Evolutionary conservation across 805 yeast genomes (phyloP).

Genomic region (Metschnikowia gruessii): DNA sequence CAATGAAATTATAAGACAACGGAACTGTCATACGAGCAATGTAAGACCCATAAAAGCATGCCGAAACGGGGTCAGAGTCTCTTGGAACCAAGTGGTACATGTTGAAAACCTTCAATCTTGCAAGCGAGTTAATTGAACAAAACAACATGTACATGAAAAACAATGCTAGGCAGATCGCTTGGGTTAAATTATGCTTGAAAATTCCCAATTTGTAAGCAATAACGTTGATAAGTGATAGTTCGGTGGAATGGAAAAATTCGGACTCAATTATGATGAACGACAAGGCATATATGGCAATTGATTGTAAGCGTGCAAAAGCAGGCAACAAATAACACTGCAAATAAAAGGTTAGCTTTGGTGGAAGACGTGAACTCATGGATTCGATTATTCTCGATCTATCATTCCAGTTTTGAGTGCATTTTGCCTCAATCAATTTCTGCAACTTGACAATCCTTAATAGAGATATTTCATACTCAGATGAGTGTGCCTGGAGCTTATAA

Average conservation of each 20-base stretch:
- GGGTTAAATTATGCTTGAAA: conserved; percentile 19
- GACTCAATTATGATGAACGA: conserved; percentile 65
- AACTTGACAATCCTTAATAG: conserved; percentile 39
- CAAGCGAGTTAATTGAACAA: conserved; percentile 62
- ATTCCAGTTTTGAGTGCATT: conserved; percentile 18
- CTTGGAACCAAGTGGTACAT: conserved; percentile 71
- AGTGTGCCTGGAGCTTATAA: conserved; percentile 51
- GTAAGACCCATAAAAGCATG: conserved; percentile 75
- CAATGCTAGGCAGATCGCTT: conserved; percentile 41
- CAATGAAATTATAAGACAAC: conserved; percentile 72
- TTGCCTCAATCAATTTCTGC: conserved; percentile 16
- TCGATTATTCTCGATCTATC: conserved; percentile 16
- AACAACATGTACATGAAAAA: conserved; percentile 62
- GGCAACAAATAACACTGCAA: conserved; percentile 47
- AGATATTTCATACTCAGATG: conserved; percentile 53
- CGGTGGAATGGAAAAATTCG: conserved; percentile 70
- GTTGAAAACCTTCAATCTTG: conserved; percentile 67
- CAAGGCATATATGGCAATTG: conserved; percentile 41
- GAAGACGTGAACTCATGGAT: conserved; percentile 3
- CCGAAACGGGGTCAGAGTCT: conserved; percentile 70
- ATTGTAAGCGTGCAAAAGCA: conserved; percentile 37
- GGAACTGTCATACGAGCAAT: conserved; percentile 82
- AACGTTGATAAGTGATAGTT: conserved; percentile 56
- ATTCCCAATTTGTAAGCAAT: conserved; percentile 37
- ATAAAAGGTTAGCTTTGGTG: conserved; percentile 19